Evolutionary conservation across 495 filamentous ascomycete species (phyloP).

Genomic region (Neurospora intermedia): DNA sequence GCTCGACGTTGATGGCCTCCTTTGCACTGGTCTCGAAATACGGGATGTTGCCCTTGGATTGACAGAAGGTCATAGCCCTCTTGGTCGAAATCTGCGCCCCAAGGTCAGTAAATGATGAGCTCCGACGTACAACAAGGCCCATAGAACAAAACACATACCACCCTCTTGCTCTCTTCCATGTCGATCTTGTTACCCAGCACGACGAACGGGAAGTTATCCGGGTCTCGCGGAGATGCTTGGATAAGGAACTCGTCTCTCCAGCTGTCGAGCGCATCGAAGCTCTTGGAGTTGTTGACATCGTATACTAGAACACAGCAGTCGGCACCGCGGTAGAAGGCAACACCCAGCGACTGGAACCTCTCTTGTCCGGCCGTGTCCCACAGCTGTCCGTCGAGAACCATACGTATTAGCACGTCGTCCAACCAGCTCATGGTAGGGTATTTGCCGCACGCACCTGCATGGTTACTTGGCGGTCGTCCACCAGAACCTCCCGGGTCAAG

Average conservation of each 20-base stretch:
- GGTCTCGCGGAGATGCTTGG: conserved; percentile 90
- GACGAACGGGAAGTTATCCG: conserved; percentile 96
- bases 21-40: conserved; percentile 99
- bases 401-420: conserved; percentile 2
- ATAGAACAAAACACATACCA: conserved; percentile 38
- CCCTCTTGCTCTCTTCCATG: conserved; percentile 93
- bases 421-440: not conserved
- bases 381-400: conserved; percentile 42
- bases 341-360: conserved; percentile 92
- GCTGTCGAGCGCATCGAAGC: conserved; percentile 94
- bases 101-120: conserved; percentile 6
- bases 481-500: conserved; percentile 93
- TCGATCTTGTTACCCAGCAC: conserved; percentile 99
- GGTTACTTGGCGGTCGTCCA: conserved; percentile 93
- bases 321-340: conserved; percentile 95
- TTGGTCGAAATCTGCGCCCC: conserved; percentile 68
- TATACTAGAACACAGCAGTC: conserved; percentile 98
- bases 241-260: conserved; percentile 99
- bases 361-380: conserved; percentile 99
- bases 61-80: conserved; percentile 92
- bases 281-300: conserved; percentile 98
- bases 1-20: conserved; percentile 95
- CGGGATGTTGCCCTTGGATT: conserved; percentile 91
- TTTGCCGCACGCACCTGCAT: conserved; percentile 68
- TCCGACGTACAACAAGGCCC: not conserved